These are phyloP conservation scores for Neonectria punicea DNA, from an alignment of 2,329 filamentous ascomycete species.

Conservation along the genomic window DNA sequence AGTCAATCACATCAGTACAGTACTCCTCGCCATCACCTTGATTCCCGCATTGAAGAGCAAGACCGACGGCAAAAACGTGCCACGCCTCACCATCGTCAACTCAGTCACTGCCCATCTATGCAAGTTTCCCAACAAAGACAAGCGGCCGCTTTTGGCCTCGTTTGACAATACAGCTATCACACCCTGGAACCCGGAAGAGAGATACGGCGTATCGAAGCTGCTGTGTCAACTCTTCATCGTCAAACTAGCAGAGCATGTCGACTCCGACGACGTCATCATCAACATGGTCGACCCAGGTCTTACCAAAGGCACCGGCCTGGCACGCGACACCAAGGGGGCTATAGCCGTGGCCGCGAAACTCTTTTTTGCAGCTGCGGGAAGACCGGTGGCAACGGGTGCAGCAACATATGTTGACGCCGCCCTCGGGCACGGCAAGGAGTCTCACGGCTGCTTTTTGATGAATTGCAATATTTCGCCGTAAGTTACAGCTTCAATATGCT, in stretches of 20 bases:
- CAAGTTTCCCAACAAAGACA: conserved; percentile 41
- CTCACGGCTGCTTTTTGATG: conserved; percentile 62
- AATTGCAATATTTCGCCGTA: conserved; percentile 51
- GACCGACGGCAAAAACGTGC: conserved; percentile 7
- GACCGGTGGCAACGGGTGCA: conserved; percentile 53
- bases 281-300: conserved; percentile 51
- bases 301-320: conserved; percentile 40
- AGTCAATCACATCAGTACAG: conserved; percentile 47
- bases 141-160: conserved; percentile 41
- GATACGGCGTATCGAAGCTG: conserved; percentile 47
- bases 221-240: conserved; percentile 50
- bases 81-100: conserved; percentile 44
- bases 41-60: conserved; percentile 38
- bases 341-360: conserved; percentile 4
- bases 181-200: conserved; percentile 35
- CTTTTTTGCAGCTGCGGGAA: conserved; percentile 38
- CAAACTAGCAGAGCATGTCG: conserved; percentile 50
- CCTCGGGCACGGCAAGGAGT: conserved; percentile 57
- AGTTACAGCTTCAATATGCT: not conserved
- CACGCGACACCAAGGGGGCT: conserved; percentile 25
- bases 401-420: conserved; percentile 60
- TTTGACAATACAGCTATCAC: conserved; percentile 41
- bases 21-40: conserved; percentile 42
- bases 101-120: conserved; percentile 41
- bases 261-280: conserved; percentile 47